Base-by-base conservation (phyloP, 345 rosid species). In the Euphorbia peplus region DNA sequence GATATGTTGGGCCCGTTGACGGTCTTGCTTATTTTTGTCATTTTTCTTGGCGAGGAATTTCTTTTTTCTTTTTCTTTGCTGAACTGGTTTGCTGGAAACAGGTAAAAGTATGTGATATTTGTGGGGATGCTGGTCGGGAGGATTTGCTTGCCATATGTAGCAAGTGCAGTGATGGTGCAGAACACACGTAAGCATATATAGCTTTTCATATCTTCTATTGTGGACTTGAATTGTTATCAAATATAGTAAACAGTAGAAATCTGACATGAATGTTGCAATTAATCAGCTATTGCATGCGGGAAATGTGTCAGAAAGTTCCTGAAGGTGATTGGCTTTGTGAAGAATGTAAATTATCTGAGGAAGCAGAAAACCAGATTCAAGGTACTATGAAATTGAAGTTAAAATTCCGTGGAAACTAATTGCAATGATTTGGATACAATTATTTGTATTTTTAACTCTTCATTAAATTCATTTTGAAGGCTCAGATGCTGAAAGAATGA, bases 51-150 rank as follows among this genome's bases (percentile, higher is more conserved):
- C 47, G 29, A 22, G 52, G 11, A 24, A 28, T 42, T 11, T 28
- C 52, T 26, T 51, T 15, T 8, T 39, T 30, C n/a, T 48, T 37
- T 28, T 8, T 15, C 21, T 54, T 47, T 47, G 24, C 29, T 61
- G 54, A 67, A 42, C 19, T 19, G 32, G 21, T 54, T 67, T 39
- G 25, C 39, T 54, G 77, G 81, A 64, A 76, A 79, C 85, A 95
- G 99, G 99, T 92, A 64, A 95, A 95, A 83, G 99, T 95, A 56
- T 95, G 99, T 70, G 99, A 95, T 81, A 92, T 92, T 60, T 95
- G 99, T 73, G 99, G 98, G 73, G 99, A 95, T 83, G 91, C 98
- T 30, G 99, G 99, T 58, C 91, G 97, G 67, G 99, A 95, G 84
- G 95, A 92, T 82, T 75, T 85, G 79, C 99, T 95, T 37, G 99